phyloP scores from a whole-genome alignment of 495 filamentous ascomycete species.

The Podospora anserina region DNA sequence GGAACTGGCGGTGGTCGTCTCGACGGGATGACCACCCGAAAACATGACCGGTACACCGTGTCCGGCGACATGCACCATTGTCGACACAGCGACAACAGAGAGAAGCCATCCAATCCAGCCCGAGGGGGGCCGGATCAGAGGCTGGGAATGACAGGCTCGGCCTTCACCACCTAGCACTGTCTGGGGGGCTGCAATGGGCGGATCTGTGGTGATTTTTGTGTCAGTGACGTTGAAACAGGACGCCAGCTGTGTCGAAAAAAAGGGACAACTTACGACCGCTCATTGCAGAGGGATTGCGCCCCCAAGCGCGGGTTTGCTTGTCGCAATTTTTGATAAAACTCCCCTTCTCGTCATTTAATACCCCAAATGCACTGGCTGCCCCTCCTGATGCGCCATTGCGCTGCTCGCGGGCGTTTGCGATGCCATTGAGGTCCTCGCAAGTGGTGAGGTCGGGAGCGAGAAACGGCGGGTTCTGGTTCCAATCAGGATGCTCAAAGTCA shows the following conservation, averaged over 20 bases:
- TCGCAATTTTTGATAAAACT: not conserved
- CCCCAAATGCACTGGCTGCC: constrained; percentile 8
- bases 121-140: constrained; percentile 18
- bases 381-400: constrained; percentile 16
- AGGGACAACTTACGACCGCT: constrained; percentile 14
- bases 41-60: constrained; percentile 11
- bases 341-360: constrained; percentile 22
- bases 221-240: constrained; percentile 7
- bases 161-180: constrained; percentile 35
- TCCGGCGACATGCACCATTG: constrained; percentile 23
- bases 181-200: constrained; percentile 26
- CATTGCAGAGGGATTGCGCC: constrained; percentile 15
- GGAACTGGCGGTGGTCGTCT: not conserved
- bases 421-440: constrained; percentile 61
- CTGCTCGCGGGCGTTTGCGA: constrained; percentile 36
- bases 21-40: not conserved
- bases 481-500: constrained; percentile 49
- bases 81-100: constrained; percentile 29
- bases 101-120: constrained; percentile 32
- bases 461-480: constrained; percentile 59
- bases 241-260: not conserved
- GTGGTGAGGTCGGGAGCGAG: constrained; percentile 59
- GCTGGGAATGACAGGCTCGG: constrained; percentile 25
- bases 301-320: not conserved
- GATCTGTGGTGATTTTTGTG: constrained; percentile 13